Evolutionary conservation across 371 early-diverging fungal species (phyloP).

Genomic region (Actinomucor elegans): DNA sequence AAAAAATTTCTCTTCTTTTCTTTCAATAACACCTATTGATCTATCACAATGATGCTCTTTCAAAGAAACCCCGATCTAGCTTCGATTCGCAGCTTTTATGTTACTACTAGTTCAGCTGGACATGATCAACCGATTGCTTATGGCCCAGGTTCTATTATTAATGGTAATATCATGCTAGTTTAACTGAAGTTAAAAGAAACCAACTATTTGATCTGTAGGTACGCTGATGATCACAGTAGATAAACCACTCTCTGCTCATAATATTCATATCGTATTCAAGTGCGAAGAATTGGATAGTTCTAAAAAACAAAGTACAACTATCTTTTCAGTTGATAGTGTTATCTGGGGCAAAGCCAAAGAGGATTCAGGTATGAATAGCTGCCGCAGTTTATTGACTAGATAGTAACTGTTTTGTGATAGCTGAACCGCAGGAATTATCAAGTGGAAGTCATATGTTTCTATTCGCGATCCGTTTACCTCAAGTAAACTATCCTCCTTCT

Average conservation of each 20-base stretch:
- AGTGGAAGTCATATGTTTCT: conserved; percentile 41
- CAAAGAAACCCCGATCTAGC: conserved; percentile 8
- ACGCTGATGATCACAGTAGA: conserved; percentile 37
- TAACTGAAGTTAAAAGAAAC: background rate
- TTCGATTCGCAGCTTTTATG: conserved; percentile 25
- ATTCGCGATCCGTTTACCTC: conserved; percentile 43
- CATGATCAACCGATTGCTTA: conserved; percentile 39
- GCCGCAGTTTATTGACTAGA: too few relatives aligned
- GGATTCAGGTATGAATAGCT: background rate
- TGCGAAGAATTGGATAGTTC: conserved; percentile 24
- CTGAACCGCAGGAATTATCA: conserved; percentile 12
- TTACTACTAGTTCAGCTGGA: conserved; percentile 26
- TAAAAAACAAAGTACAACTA: conserved; percentile 4
- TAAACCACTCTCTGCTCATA: conserved; percentile 24
- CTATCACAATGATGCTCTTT: conserved; percentile 24
- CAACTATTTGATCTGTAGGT: conserved; percentile 15
- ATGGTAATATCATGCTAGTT: conserved; percentile 22
- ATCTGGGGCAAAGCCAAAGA: conserved; percentile 28
- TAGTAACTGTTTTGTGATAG: too few relatives aligned
- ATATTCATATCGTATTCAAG: conserved; percentile 35
- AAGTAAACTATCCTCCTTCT: conserved; percentile 45
- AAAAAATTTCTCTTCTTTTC: background rate
- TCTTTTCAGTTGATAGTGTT: conserved; percentile 30
- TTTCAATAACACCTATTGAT: background rate
- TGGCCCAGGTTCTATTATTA: conserved; percentile 44